A percentile compares a stretch with the other conserved stretches of the same genome.
phyloP scores from a whole-genome alignment of 2,329 filamentous ascomycete species.

The Sporothrix protearum region DNA sequence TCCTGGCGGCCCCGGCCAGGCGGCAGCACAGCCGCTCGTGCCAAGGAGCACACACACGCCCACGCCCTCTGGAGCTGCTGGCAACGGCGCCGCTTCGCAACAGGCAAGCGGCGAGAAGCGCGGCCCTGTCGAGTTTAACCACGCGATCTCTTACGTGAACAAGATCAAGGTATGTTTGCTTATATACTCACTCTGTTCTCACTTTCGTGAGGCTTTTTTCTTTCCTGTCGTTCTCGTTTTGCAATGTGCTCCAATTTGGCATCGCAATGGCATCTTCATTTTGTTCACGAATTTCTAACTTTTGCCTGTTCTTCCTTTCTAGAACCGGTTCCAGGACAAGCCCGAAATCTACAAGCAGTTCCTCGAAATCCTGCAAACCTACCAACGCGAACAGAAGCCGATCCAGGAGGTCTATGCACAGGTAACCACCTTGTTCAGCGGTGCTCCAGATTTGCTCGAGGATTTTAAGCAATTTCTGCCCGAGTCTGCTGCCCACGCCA shows the following conservation, averaged over 20 bases:
- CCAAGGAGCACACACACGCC: constrained; percentile 55
- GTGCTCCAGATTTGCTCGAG: constrained; percentile 88
- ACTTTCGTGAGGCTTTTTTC: background rate
- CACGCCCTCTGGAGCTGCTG: constrained; percentile 45
- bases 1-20: constrained; percentile 12
- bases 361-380: constrained; percentile 94
- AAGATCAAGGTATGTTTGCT: constrained; percentile 82
- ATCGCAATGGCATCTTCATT: background rate
- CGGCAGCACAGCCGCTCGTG: constrained; percentile 41
- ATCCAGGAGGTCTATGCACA: constrained; percentile 98
- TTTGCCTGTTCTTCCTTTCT: background rate
- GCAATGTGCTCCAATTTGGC: constrained; percentile 2
- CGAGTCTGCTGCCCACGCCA: constrained; percentile 66
- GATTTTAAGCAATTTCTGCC: constrained; percentile 99
- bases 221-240: background rate
- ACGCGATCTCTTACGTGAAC: constrained; percentile 98
- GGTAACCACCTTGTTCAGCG: constrained; percentile 89
- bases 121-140: constrained; percentile 96
- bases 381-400: constrained; percentile 95
- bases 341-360: constrained; percentile 99
- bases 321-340: constrained; percentile 96
- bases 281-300: background rate
- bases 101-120: constrained; percentile 72
- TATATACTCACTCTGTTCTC: background rate
- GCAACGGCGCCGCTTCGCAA: constrained; percentile 59